A percentile compares a stretch with the other conserved stretches of the same genome.
Conservation (phyloP, 2,329 filamentous ascomycete genomes). For the Aspergillus spinulosporus region DNA sequence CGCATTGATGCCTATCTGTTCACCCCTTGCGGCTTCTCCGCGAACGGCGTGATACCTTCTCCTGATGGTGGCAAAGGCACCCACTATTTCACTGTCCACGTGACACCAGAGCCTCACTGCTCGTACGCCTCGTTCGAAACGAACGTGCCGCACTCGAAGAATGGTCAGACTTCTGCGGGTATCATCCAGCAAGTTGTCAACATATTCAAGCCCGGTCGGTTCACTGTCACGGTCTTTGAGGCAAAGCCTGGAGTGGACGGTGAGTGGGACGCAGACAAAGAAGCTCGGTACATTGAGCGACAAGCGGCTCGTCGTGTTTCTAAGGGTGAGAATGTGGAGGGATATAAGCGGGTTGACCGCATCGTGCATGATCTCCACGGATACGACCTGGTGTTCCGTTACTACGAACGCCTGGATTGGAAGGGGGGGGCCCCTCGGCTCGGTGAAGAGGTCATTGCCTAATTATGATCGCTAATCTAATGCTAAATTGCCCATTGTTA, state of each 20-base stretch:
- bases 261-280: conserved; percentile 33
- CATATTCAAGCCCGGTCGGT: conserved; percentile 97
- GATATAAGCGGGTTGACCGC: conserved; percentile 86
- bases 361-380: conserved; percentile 98
- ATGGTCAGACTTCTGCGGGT: conserved; percentile 82
- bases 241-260: conserved; percentile 61
- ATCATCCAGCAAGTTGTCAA: conserved; percentile 90
- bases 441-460: conserved; percentile 50
- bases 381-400: conserved; percentile 94
- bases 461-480: neutral
- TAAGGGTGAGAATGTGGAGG: conserved; percentile 74
- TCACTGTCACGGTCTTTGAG: conserved; percentile 95
- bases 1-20: conserved; percentile 96
- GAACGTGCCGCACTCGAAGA: conserved; percentile 88
- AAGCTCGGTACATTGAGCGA: conserved; percentile 45
- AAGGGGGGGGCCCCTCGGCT: conserved; percentile 63
- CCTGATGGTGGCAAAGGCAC: conserved; percentile 58
- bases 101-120: conserved; percentile 94
- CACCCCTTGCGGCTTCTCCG: conserved; percentile 93
- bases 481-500: neutral
- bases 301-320: conserved; percentile 46
- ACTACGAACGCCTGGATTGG: conserved; percentile 90
- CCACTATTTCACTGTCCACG: conserved; percentile 98
- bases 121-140: conserved; percentile 98
- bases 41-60: conserved; percentile 90